phyloP scores from a whole-genome alignment of 208 protist genomes.

The Trypanosoma brucei region DNA sequence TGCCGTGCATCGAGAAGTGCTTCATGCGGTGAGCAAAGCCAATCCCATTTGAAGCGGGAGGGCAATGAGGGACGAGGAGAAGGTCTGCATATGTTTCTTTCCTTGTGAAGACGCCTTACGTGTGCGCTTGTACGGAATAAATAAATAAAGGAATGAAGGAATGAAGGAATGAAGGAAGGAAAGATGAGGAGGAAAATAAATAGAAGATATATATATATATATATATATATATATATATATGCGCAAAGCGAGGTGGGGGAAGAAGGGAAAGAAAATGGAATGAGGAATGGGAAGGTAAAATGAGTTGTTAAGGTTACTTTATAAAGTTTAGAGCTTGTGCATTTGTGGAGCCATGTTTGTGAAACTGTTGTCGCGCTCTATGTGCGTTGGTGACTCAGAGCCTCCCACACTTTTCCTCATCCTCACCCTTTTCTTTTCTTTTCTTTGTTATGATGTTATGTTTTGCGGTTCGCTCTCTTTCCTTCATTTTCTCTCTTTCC shows the following conservation, averaged over 20 bases:
- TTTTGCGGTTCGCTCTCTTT: conserved; percentile 6
- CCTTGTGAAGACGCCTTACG: too few relatives aligned
- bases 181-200: conserved; percentile 1
- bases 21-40: not conserved
- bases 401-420: not conserved
- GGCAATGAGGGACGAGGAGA: not conserved
- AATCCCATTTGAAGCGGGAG: not conserved
- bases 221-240: not conserved
- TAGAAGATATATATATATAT: not conserved
- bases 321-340: too few relatives aligned
- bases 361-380: too few relatives aligned
- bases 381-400: too few relatives aligned
- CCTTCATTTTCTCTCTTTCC: not conserved
- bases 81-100: too few relatives aligned
- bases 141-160: not conserved
- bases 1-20: not conserved
- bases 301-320: too few relatives aligned
- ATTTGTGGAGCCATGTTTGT: too few relatives aligned
- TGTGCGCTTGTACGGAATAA: too few relatives aligned
- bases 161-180: conserved; percentile 7
- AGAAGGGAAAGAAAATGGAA: conserved; percentile 1
- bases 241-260: not conserved
- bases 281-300: not conserved
- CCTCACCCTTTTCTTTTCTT: conserved; percentile 11
- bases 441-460: not conserved